These are phyloP conservation scores for Backusella australiensis DNA, from an alignment of 192 early-diverging fungal species.

Conservation along the genomic window DNA sequence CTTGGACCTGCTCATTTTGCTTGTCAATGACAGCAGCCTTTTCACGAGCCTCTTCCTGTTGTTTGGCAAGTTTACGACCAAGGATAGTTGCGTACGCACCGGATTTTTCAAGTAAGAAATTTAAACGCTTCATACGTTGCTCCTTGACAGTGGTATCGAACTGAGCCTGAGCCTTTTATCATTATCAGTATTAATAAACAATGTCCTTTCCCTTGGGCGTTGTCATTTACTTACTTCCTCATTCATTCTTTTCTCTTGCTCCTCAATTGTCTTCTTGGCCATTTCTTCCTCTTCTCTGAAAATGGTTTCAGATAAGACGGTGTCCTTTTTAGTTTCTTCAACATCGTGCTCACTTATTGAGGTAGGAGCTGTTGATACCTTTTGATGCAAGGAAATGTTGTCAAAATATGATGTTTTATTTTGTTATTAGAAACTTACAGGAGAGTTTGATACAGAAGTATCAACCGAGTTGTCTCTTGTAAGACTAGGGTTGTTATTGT, in stretches of 20 bases:
- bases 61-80: constrained; percentile 69
- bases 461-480: not conserved
- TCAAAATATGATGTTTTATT: not conserved
- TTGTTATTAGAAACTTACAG: not conserved
- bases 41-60: constrained; percentile 65
- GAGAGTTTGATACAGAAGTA: not conserved
- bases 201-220: too few relatives aligned
- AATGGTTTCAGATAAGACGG: constrained; percentile 33
- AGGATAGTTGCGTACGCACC: constrained; percentile 79
- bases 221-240: constrained; percentile 33
- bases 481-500: not conserved
- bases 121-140: constrained; percentile 69
- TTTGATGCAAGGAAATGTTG: constrained; percentile 2
- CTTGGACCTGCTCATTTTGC: not conserved
- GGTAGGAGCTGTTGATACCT: not conserved
- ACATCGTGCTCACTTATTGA: constrained; percentile 14
- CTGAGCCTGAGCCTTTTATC: constrained; percentile 56
- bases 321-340: constrained; percentile 18
- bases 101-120: constrained; percentile 81
- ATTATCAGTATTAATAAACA: not conserved
- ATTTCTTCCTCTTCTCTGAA: constrained; percentile 42
- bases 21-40: constrained; percentile 33
- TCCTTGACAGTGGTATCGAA: constrained; percentile 57
- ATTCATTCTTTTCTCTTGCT: constrained; percentile 45
- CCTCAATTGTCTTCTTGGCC: constrained; percentile 35